Conservation (phyloP, 768 basidiomycete species). For the Boletus bicolor region DNA sequence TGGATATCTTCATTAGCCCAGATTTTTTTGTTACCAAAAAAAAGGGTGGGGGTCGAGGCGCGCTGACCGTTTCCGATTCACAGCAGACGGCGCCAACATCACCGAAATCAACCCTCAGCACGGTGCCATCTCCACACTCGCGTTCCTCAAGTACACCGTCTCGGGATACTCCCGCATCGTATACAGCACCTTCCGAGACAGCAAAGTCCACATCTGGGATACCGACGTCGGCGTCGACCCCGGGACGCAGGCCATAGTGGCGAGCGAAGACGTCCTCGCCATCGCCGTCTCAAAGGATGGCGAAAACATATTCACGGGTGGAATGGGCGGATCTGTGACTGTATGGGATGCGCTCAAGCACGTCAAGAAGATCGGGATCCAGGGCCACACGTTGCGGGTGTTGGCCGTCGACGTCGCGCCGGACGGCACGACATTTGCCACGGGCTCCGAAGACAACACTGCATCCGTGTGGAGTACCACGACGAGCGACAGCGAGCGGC, state of each 20-base stretch:
- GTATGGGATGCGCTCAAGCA: neutral
- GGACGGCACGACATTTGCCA: neutral
- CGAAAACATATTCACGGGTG: neutral
- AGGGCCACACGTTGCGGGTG: neutral
- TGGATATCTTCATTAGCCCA: neutral
- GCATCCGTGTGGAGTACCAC: neutral
- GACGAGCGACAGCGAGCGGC: neutral
- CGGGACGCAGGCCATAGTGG: neutral
- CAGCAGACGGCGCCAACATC: neutral
- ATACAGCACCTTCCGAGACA: neutral
- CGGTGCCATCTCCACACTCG: neutral
- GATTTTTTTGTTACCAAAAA: neutral
- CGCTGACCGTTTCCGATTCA: neutral
- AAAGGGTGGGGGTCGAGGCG: neutral
- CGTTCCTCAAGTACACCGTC: neutral
- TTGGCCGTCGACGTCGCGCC: neutral
- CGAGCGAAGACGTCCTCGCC: neutral
- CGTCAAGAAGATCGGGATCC: neutral
- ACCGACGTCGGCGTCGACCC: neutral
- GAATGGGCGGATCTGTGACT: neutral
- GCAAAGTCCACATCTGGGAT: neutral
- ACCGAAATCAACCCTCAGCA: neutral
- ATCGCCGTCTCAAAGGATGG: neutral
- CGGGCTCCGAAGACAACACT: neutral
- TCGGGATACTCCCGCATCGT: neutral